phyloP scores from a whole-genome alignment of 192 early-diverging fungal species.

The Dimargaris cristalligena region DNA sequence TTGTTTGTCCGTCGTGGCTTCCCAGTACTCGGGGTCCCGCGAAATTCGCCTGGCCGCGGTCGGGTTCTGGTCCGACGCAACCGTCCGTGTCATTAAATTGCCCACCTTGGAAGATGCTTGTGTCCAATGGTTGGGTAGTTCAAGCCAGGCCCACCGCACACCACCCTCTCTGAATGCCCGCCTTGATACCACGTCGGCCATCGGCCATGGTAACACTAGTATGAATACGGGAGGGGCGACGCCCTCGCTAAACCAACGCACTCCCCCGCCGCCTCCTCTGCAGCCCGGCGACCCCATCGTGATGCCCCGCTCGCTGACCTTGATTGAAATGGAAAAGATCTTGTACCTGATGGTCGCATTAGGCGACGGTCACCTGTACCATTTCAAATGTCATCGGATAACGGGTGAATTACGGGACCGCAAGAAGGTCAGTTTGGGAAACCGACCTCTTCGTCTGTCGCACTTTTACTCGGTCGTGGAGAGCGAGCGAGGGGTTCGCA shows the following conservation, averaged over 20 bases:
- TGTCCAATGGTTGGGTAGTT: conserved; percentile 28
- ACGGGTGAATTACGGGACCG: conserved; percentile 22
- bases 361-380: conserved; percentile 71
- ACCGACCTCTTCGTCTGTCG: conserved; percentile 48
- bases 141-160: too few species aligned
- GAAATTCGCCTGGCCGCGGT: conserved; percentile 37
- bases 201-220: too few species aligned
- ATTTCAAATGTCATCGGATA: conserved; percentile 38
- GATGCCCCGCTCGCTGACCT: conserved; percentile 51
- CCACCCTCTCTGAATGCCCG: too few species aligned
- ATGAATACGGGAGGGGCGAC: too few species aligned
- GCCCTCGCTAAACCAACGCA: too few species aligned
- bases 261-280: too few species aligned
- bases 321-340: conserved; percentile 40
- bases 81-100: conserved; percentile 39
- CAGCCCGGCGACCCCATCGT: too few species aligned
- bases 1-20: conserved; percentile 42
- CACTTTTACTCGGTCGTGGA: conserved; percentile 26
- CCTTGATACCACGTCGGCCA: too few species aligned
- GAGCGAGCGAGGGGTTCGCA: too few species aligned
- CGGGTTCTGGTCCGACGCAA: conserved; percentile 55
- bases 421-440: conserved; percentile 58
- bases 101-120: conserved; percentile 31
- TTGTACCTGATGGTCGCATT: conserved; percentile 60
- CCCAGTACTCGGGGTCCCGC: conserved; percentile 17